Evolutionary conservation across 495 filamentous ascomycete species (phyloP), one percentile per base, ranked within the genome.

Genomic region (Amorphotheca resinae): DNA sequence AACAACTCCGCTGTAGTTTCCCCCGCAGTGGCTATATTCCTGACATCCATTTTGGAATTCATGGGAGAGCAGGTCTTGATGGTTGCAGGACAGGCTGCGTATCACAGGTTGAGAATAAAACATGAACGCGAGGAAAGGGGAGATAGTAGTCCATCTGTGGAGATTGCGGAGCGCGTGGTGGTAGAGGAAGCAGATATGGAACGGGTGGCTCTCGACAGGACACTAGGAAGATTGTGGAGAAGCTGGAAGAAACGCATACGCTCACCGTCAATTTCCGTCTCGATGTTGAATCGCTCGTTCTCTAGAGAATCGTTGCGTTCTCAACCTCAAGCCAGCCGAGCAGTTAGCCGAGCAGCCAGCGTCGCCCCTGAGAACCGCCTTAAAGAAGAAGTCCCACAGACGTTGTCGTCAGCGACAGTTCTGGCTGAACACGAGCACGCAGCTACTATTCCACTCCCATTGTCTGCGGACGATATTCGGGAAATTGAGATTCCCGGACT

Each of bases 131-230:
- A 76, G 35, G 54, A 69, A 43, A 68, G 67, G 44, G 66, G 66
- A n/a, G 66, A 65, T 21, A 54, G 50, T 5, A 59, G 60, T 36
- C 58, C 47, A 35, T 57, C 62, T 0, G 55, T 58, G 17, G 63
- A 62, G 17, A 44, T 67, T 42, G 62, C 65, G 41, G 77, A 84
- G 40, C 76, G 75, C 17, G 67, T 91, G 36, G 67, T 86, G 22
- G 82, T 99, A 17, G 87, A 93, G 54, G 89, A 96, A 54, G 62
- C 76, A 20, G 93, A 99, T 56, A 84, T 94, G 67, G 89, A 96
- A 58, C 88, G 91, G 44, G 67, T 96, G 46, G 91, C 89, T 3
- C 66, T 96, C 42, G 86, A 91, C 56, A 70, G 84, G 32, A 88
- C 84, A 9, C 63, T 99, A 2, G 88, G 93, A 11, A 69, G 89